These are phyloP conservation scores for Cochlearia excelsa DNA, from an alignment of 345 rosid species.

Conservation along the genomic window DNA sequence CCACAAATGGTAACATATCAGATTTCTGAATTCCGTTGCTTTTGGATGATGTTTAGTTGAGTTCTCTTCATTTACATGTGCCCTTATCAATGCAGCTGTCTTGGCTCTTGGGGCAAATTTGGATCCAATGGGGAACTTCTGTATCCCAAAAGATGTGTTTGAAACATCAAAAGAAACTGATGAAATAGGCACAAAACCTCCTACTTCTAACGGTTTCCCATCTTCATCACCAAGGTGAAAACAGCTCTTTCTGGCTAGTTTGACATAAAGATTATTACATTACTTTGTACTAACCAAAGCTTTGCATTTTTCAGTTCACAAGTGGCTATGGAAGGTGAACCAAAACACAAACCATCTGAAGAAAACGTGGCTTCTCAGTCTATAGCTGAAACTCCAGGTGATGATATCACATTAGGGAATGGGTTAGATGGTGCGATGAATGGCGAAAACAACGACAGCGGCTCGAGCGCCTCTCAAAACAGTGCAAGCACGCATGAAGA, in stretches of 20 bases:
- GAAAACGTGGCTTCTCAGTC: conserved; percentile 15
- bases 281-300: conserved; percentile 18
- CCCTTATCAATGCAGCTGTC: conserved; percentile 28
- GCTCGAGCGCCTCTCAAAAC: conserved; percentile 45
- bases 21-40: conserved; percentile 8
- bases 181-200: conserved; percentile 27
- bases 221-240: conserved; percentile 49
- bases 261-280: conserved; percentile 8
- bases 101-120: conserved; percentile 38
- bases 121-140: conserved; percentile 37
- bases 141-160: conserved; percentile 35
- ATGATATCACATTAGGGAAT: conserved; percentile 40
- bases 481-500: conserved; percentile 51
- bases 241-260: conserved; percentile 11
- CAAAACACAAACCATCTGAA: conserved; percentile 32
- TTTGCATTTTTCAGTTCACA: conserved; percentile 44
- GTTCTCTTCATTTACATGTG: conserved; percentile 11
- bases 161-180: conserved; percentile 43
- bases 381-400: conserved; percentile 46
- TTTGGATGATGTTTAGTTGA: conserved; percentile 22
- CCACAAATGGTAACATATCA: conserved; percentile 33
- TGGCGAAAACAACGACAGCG: conserved; percentile 36
- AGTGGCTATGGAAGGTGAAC: conserved; percentile 38
- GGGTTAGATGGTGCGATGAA: conserved; percentile 16
- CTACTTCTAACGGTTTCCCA: conserved; percentile 48